A percentile compares a stretch with the other conserved stretches of the same genome.
phyloP scores from a whole-genome alignment of 2,329 filamentous ascomycete genomes.

The Penicillium nordicum region DNA sequence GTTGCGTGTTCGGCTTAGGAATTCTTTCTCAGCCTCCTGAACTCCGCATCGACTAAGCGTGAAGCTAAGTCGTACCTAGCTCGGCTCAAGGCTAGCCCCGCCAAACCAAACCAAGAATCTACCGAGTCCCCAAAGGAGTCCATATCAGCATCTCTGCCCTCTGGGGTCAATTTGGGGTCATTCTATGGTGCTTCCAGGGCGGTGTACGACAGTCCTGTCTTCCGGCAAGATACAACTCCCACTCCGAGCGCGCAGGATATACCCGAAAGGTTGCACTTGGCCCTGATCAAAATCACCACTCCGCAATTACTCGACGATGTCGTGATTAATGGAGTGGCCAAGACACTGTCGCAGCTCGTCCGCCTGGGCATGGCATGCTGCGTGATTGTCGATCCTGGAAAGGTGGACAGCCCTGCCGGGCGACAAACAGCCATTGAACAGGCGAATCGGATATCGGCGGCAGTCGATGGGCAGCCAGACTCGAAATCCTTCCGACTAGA shows the following conservation, averaged over 20 bases:
- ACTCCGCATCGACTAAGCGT: conserved; percentile 84
- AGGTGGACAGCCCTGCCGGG: conserved; percentile 41
- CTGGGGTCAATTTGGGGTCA: conserved; percentile 59
- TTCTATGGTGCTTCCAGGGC: conserved; percentile 59
- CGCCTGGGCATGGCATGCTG: conserved; percentile 78
- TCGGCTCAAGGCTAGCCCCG: conserved; percentile 62
- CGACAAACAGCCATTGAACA: conserved; percentile 57
- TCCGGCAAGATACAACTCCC: conserved; percentile 52
- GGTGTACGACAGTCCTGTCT: conserved; percentile 58
- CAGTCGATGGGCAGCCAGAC: conserved; percentile 67
- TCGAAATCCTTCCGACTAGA: conserved; percentile 68
- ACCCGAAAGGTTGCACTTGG: conserved; percentile 65
- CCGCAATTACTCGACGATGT: conserved; percentile 68
- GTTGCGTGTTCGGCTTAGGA: conserved; percentile 54
- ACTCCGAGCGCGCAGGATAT: conserved; percentile 36
- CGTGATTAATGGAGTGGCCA: conserved; percentile 70
- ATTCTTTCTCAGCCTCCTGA: conserved; percentile 80
- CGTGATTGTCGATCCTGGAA: conserved; percentile 71
- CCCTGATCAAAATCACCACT: conserved; percentile 77
- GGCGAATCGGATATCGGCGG: conserved; percentile 68
- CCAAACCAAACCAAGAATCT: conserved; percentile 34
- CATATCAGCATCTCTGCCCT: conserved; percentile 22
- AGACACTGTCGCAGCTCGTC: conserved; percentile 78
- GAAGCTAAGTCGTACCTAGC: conserved; percentile 90
- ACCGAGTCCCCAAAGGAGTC: conserved; percentile 22